A percentile compares a stretch with the other conserved stretches of the same genome.
phyloP scores from a whole-genome alignment of 2,329 filamentous ascomycete species.

The Xylariaceae sp. region DNA sequence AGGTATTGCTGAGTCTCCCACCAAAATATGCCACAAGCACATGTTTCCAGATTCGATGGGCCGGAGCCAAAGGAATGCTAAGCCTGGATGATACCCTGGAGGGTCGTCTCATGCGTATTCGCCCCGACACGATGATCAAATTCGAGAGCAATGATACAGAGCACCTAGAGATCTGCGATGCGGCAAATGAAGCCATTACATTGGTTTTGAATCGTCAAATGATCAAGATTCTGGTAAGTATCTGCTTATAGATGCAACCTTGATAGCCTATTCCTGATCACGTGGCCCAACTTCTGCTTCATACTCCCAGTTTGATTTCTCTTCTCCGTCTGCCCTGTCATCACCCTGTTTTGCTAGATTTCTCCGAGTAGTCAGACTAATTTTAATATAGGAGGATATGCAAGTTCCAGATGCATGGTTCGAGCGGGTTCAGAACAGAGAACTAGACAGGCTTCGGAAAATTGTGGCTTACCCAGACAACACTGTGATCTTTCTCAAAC shows the following conservation, averaged over 20 bases:
- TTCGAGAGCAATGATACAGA: slow-evolving; percentile 53
- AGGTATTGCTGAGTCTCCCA: slow-evolving; percentile 55
- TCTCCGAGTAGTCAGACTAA: too few relatives aligned
- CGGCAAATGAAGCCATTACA: slow-evolving; percentile 61
- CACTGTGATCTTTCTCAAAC: slow-evolving; percentile 62
- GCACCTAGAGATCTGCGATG: slow-evolving; percentile 69
- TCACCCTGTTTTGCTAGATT: too few relatives aligned
- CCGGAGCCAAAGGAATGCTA: slow-evolving; percentile 71
- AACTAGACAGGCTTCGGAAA: slow-evolving; percentile 53
- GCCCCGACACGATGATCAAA: slow-evolving; percentile 73
- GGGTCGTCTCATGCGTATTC: slow-evolving; percentile 57
- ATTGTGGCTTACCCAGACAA: slow-evolving; percentile 56
- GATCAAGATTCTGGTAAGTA: slow-evolving; percentile 67
- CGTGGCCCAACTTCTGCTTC: too few relatives aligned
- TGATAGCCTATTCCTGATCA: too few relatives aligned
- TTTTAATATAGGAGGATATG: slow-evolving; percentile 57
- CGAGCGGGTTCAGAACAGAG: slow-evolving; percentile 57
- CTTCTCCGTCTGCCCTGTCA: too few relatives aligned
- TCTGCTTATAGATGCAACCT: too few relatives aligned
- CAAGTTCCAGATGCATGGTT: slow-evolving; percentile 57
- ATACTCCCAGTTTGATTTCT: too few relatives aligned
- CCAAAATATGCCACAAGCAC: slow-evolving; percentile 49
- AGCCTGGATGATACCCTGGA: slow-evolving; percentile 59
- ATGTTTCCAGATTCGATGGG: slow-evolving; percentile 70
- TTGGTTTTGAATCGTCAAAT: slow-evolving; percentile 73